Percentiles rank a stretch among this genome's conserved stretches.
Conservation (phyloP, 257 asterid genomes). For the Gardenia jasminoides region DNA sequence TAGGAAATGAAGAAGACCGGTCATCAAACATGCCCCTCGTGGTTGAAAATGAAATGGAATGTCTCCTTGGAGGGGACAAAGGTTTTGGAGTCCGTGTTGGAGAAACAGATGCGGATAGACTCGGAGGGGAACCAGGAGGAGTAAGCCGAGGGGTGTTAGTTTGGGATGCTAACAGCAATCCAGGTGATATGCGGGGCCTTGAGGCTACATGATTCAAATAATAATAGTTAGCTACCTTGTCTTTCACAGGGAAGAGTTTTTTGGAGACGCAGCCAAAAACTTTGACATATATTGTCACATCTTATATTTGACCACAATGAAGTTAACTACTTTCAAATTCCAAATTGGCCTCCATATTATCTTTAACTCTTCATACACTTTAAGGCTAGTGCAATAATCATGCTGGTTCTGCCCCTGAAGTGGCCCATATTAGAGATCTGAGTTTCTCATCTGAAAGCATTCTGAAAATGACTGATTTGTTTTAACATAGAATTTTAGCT, state of each 20-base stretch:
- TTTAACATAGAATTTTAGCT: not conserved
- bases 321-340: not conserved
- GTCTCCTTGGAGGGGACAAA: constrained; percentile 87
- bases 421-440: not conserved
- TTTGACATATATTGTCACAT: not conserved
- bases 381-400: not conserved
- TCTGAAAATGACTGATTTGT: not conserved
- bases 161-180: constrained; percentile 74
- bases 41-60: constrained; percentile 63
- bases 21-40: constrained; percentile 76
- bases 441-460: not conserved
- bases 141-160: constrained; percentile 77
- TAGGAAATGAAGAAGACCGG: constrained; percentile 55
- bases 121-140: constrained; percentile 90
- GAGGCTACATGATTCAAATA: constrained; percentile 30
- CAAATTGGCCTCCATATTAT: not conserved
- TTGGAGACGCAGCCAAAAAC: not conserved
- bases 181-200: constrained; percentile 59
- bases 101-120: constrained; percentile 72
- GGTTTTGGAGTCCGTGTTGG: constrained; percentile 79
- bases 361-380: not conserved
- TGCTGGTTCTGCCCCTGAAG: not conserved
- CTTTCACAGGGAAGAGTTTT: not conserved
- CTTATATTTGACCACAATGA: not conserved
- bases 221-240: constrained; percentile 3